Base-by-base conservation (phyloP, 75 land plant species). In the Selaginella moellendorffii region DNA sequence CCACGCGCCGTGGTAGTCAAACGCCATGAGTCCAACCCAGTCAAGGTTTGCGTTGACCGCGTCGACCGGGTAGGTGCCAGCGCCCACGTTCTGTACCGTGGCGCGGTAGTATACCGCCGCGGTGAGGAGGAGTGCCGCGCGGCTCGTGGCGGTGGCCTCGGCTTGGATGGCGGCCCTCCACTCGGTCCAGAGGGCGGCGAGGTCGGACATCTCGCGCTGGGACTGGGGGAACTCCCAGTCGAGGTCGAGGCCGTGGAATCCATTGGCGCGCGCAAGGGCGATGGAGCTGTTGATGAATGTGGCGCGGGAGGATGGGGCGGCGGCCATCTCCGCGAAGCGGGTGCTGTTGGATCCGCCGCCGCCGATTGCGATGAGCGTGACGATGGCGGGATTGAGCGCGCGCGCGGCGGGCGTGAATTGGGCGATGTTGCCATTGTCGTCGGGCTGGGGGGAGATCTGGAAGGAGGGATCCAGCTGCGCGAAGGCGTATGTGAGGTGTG, bases 181-280 rank as follows among this genome's bases (percentile, higher is more conserved):
- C 27, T 84, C 85, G 0, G 59, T 1, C 0, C 84, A 46, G 1
- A 87, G 64, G 1, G 0, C n/a, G 20, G 53, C 85, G 54, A 80
- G 53, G 27, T 80, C 62, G 5, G 25, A 26, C 83, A 85, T 88
- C 54, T 80, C 83, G 0, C 26, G 8, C 26, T 71, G 65, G 27
- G 31, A 71, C 18, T 65, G n/a, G 28, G 93, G 92, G 23, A 25
- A 80, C 28, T 84, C 88, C 85, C 88, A 85, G 63, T 85, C 88
- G 17, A 88, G 78, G 63, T 88, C 93, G 60, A 85, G 54, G 28
- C 93, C 93, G 52, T 80, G 72, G 68, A 82, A 79, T 24, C 80
- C 75, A 68, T 76, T 70, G 18, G 62, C 66, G 12, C 85, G 31
- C 18, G 85, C 88, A 27, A 77, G 53, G 0, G 67, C 61, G 9